phyloP scores from a whole-genome alignment of 495 filamentous ascomycete species.

The Aspergillus egyptiacus region DNA sequence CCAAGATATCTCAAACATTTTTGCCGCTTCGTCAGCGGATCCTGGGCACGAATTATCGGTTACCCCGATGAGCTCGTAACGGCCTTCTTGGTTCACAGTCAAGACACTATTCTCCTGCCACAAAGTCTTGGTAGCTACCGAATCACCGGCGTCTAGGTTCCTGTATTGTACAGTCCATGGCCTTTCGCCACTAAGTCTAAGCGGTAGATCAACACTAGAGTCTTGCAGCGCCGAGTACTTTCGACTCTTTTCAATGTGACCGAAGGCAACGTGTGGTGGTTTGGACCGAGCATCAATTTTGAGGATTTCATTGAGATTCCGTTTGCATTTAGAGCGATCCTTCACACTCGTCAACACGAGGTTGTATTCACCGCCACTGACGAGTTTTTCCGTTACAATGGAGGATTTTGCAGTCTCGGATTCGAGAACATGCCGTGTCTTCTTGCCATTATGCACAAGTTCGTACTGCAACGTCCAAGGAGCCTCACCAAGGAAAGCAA shows the following conservation, averaged over 20 bases:
- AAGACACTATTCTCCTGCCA: constrained; percentile 65
- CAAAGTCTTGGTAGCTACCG: constrained; percentile 44
- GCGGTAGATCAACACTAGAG: constrained; percentile 62
- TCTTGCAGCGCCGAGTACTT: constrained; percentile 69
- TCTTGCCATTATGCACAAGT: constrained; percentile 81
- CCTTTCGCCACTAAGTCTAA: constrained; percentile 74
- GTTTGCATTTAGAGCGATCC: constrained; percentile 80
- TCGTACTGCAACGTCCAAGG: constrained; percentile 94
- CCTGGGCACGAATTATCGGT: constrained; percentile 75
- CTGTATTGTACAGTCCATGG: constrained; percentile 77
- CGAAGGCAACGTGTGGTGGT: constrained; percentile 78
- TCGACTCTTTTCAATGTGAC: constrained; percentile 69
- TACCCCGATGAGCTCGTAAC: constrained; percentile 72
- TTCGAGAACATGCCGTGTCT: constrained; percentile 58
- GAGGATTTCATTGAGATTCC: constrained; percentile 69
- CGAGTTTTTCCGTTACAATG: constrained; percentile 67
- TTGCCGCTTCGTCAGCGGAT: constrained; percentile 62
- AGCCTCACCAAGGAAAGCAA: constrained; percentile 69
- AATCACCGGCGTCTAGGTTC: constrained; percentile 47
- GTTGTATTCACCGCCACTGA: constrained; percentile 80
- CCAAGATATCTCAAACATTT: constrained; percentile 75
- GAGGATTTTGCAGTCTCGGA: constrained; percentile 54
- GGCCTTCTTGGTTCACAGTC: constrained; percentile 57
- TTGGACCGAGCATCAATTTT: constrained; percentile 83
- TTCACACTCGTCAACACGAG: constrained; percentile 76